These are phyloP conservation scores for Pseudoneurospora amorphoporcata DNA, from an alignment of 495 filamentous ascomycete species.

Conservation along the genomic window DNA sequence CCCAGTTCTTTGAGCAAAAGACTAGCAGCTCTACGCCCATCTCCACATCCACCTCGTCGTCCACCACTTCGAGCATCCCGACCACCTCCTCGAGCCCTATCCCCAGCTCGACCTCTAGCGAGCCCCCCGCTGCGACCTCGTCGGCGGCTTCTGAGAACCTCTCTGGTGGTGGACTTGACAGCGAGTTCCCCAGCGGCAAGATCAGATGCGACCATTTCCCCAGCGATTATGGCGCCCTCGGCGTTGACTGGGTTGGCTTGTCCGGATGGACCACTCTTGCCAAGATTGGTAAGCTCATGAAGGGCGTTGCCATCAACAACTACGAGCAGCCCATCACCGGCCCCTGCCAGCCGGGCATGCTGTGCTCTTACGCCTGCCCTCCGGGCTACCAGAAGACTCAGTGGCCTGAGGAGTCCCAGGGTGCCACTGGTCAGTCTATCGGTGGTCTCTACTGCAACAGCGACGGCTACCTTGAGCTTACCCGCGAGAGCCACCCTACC, in stretches of 20 bases:
- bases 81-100: slow-evolving; percentile 8
- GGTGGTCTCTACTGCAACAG: slow-evolving; percentile 77
- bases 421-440: slow-evolving; percentile 71
- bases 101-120: slow-evolving; percentile 13
- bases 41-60: slow-evolving; percentile 3
- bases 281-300: slow-evolving; percentile 28
- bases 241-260: slow-evolving; percentile 55
- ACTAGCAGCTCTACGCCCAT: slow-evolving; percentile 6
- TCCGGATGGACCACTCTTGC: slow-evolving; percentile 80
- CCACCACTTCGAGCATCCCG: slow-evolving; percentile 13
- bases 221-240: slow-evolving; percentile 68
- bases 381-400: slow-evolving; percentile 86
- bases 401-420: slow-evolving; percentile 70
- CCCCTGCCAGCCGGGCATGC: slow-evolving; percentile 48
- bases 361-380: slow-evolving; percentile 94
- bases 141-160: slow-evolving; percentile 7
- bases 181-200: slow-evolving; percentile 68
- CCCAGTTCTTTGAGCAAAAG: slow-evolving; percentile 25
- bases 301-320: slow-evolving; percentile 33
- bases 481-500: slow-evolving; percentile 49
- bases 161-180: slow-evolving; percentile 43
- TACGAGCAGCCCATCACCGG: slow-evolving; percentile 57
- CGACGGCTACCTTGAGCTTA: slow-evolving; percentile 66
- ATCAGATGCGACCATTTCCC: slow-evolving; percentile 67
- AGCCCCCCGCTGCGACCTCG: slow-evolving; percentile 7